A percentile compares a stretch with the other conserved stretches of the same genome.
Evolutionary conservation across 164 flowering plant genomes (phyloP).

Genomic region (Cinnamomum micranthum): DNA sequence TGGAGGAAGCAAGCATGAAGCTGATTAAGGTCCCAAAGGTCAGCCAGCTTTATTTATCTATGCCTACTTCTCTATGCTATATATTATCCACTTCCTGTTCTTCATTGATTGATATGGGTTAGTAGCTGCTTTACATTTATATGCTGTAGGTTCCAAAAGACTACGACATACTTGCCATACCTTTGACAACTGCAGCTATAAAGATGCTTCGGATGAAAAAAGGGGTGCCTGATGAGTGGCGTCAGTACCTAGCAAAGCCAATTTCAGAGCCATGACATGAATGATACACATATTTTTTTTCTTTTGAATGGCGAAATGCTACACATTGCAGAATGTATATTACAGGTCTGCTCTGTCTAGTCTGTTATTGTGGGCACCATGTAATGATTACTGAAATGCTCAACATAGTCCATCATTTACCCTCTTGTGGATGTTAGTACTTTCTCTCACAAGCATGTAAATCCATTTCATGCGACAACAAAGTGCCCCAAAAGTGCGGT

Average conservation of each 20-base stretch:
- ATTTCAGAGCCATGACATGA: slow-evolving; percentile 29
- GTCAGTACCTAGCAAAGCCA: slow-evolving; percentile 57
- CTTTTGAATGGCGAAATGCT: neutral
- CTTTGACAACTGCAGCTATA: slow-evolving; percentile 65
- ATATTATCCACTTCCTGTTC: neutral
- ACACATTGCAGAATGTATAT: slow-evolving; percentile 16
- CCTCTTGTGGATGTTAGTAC: neutral
- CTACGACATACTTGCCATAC: slow-evolving; percentile 78
- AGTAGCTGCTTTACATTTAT: neutral
- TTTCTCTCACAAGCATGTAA: neutral
- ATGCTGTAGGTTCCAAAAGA: slow-evolving; percentile 75
- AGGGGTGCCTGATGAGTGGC: slow-evolving; percentile 82
- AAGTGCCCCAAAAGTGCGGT: neutral
- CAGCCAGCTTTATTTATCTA: neutral
- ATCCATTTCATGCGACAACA: neutral
- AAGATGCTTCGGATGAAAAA: slow-evolving; percentile 58
- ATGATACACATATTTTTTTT: neutral
- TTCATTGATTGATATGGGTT: neutral
- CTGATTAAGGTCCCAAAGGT: slow-evolving; percentile 76
- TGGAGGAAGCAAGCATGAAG: slow-evolving; percentile 87
- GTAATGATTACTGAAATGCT: neutral
- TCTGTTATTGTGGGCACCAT: neutral
- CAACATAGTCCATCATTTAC: neutral
- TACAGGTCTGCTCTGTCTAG: slow-evolving; percentile 6
- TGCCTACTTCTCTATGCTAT: neutral